Evolutionary conservation across 2,329 filamentous ascomycete species (phyloP).

Genomic region (Fusarium annulatum): DNA sequence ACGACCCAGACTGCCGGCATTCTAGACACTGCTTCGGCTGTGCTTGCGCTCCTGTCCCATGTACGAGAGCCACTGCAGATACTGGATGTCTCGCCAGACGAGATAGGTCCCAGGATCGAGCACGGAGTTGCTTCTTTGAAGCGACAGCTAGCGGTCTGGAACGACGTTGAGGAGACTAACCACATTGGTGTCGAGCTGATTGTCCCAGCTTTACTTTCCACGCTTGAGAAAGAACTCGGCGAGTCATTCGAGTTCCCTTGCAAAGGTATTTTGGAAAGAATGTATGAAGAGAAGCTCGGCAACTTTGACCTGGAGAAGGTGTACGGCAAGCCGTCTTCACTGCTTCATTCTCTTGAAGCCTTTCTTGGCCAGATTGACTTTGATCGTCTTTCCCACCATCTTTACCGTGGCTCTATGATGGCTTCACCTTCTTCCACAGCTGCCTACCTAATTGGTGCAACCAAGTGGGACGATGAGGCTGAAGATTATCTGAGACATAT

Average conservation of each 20-base stretch:
- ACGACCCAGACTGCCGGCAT: neutral
- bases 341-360: neutral
- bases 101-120: neutral
- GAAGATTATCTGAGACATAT: neutral
- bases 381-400: neutral
- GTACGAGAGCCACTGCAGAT: neutral
- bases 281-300: neutral
- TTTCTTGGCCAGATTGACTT: neutral
- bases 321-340: neutral
- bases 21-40: neutral
- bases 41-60: neutral
- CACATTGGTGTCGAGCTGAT: slow-evolving; percentile 9
- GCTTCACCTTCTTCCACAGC: neutral
- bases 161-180: neutral
- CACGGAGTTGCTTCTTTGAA: neutral
- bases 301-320: neutral
- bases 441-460: neutral
- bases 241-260: neutral
- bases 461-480: neutral
- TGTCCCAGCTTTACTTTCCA: neutral
- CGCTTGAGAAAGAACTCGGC: neutral
- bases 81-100: neutral
- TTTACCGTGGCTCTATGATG: slow-evolving; percentile 2
- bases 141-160: neutral
- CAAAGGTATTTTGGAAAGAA: accelerated